Base-by-base conservation (phyloP, 495 filamentous ascomycete species). In the Letharia columbiana region DNA sequence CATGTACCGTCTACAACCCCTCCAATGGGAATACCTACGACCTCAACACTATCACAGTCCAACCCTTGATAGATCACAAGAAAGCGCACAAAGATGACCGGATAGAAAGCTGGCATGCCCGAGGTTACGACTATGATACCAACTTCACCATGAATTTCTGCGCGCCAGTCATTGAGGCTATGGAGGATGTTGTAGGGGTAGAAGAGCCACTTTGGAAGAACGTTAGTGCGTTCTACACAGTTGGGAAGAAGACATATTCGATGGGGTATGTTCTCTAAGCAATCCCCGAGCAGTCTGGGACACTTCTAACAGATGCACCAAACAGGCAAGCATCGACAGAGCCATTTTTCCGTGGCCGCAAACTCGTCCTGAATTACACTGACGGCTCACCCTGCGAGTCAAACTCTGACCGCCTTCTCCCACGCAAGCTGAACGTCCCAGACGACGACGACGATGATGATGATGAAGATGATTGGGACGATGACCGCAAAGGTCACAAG, bases 131-230 rank as follows among this genome's bases (percentile, higher is more conserved):
- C 74, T 91, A 95, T 72, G 81, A 81, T 35, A 84, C 87, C 18
- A 98, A 98, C 76, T 98, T 99, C 73, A 97, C 92, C 1, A 73
- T 99, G 63, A 99, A 99, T 72, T 87, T 99, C 70, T 99, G 95
- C 76, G 87, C 83, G 56, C 83, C 92, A 2, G 91, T 96, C 33
- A 83, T 98, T 42, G 90, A 95, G 69, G 75, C 83, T 40, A 75
- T 93, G 28, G 81, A 86, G 33, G 81, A 92, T 69, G 87, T 92
- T 10, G 83, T 85, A 20, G 90, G 86, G 0, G 76, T 98, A 17
- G 80, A 87, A 0, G 78, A 84, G 66, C 71, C 77, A 60, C 71
- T 79, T 47, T 91, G 87, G 86, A 80, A 79, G 78, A 96, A 96
- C 74, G 83, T 98, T 70, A 93, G 90, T 76, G 94, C 94, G n/a